Conservation (phyloP, 2,329 filamentous ascomycete genomes). For the Trichoderma asperellum region DNA sequence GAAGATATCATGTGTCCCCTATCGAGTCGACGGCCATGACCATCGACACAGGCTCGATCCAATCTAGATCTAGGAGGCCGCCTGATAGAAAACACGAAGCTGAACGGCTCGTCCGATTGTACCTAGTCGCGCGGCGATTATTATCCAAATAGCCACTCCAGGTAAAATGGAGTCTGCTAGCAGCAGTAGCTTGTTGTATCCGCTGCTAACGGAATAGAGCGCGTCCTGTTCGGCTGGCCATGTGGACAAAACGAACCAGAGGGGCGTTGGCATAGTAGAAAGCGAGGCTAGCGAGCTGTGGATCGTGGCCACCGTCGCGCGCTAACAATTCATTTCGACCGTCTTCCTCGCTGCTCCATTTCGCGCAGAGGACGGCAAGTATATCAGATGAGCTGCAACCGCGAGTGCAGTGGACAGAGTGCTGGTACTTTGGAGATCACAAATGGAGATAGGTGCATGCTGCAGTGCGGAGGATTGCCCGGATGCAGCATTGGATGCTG, state of each 20-base stretch:
- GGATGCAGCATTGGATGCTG: neutral
- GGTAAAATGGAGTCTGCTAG: neutral
- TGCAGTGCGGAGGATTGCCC: neutral
- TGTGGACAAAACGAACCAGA: slow-evolving; percentile 21
- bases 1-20: neutral
- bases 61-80: neutral
- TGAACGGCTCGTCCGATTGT: neutral
- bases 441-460: neutral
- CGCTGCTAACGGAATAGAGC: neutral
- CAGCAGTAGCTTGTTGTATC: neutral
- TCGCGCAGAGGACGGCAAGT: neutral
- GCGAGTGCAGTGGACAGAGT: neutral
- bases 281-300: slow-evolving; percentile 4
- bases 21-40: neutral
- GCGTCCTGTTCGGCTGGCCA: neutral
- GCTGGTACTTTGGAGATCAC: neutral
- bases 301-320: slow-evolving; percentile 13
- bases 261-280: slow-evolving; percentile 21
- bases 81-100: neutral
- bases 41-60: neutral
- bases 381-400: neutral
- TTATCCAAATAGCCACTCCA: neutral
- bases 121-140: neutral
- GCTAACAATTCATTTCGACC: slow-evolving; percentile 31
- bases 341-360: neutral